Evolutionary conservation across 1,284 basidiomycete genomes (phyloP).

Genomic region (Trichosporon inkin): DNA sequence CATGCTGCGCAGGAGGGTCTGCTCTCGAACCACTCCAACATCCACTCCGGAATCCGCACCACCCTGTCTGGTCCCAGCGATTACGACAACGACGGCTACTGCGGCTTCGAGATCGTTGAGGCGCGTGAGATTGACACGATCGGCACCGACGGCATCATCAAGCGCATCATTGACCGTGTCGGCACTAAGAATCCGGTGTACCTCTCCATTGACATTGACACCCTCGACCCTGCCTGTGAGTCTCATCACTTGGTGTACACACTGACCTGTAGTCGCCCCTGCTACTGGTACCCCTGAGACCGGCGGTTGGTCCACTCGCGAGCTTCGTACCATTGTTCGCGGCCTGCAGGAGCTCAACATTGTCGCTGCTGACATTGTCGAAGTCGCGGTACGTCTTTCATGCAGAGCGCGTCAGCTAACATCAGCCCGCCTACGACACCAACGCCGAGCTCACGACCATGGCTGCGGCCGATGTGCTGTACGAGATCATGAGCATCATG

Average conservation of each 20-base stretch:
- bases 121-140: conserved; percentile 45
- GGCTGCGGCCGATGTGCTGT: conserved; percentile 43
- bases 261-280: neutral
- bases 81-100: conserved; percentile 37
- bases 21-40: conserved; percentile 57
- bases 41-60: conserved; percentile 28
- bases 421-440: conserved; percentile 24
- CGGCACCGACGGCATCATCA: conserved; percentile 34
- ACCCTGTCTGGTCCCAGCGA: conserved; percentile 25
- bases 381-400: conserved; percentile 13
- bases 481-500: conserved; percentile 32
- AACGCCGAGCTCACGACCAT: conserved; percentile 45
- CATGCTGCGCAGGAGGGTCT: conserved; percentile 41
- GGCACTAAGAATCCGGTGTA: conserved; percentile 22
- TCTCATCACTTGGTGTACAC: neutral
- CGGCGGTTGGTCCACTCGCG: conserved; percentile 46
- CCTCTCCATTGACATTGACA: conserved; percentile 29
- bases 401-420: neutral
- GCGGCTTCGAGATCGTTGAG: conserved; percentile 41
- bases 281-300: conserved; percentile 31
- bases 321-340: conserved; percentile 40
- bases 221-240: conserved; percentile 25
- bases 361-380: conserved; percentile 42
- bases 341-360: conserved; percentile 40
- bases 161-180: conserved; percentile 32